Conservation (phyloP, 2,329 filamentous ascomycete species). For the Keithomyces neogunnii region DNA sequence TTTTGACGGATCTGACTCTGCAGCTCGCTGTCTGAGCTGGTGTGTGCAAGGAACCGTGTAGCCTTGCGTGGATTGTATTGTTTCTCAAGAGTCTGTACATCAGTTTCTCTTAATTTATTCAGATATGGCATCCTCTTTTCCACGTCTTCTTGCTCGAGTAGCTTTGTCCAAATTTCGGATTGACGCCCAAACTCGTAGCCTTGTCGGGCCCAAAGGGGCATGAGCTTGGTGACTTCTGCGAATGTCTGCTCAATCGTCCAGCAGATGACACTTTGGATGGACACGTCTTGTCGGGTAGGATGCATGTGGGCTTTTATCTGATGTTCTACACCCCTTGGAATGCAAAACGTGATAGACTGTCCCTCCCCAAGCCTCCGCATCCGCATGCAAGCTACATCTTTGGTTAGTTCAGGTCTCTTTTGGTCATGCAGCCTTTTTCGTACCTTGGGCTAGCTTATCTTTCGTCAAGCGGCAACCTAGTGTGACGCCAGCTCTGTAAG, state of each 20-base stretch:
- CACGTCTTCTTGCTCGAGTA: not conserved
- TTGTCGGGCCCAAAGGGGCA: conserved; percentile 54
- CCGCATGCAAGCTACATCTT: conserved; percentile 50
- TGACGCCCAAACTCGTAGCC: conserved; percentile 42
- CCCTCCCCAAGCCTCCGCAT: conserved; percentile 57
- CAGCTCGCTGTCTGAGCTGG: not conserved
- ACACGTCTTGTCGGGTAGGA: conserved; percentile 29
- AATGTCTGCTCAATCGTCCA: conserved; percentile 55
- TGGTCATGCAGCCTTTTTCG: too few relatives aligned
- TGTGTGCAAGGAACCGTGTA: not conserved
- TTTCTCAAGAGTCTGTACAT: conserved; percentile 1
- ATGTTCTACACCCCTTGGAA: conserved; percentile 47
- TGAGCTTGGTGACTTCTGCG: conserved; percentile 30
- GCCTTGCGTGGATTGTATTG: not conserved
- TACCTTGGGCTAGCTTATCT: conserved; percentile 59
- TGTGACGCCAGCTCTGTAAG: conserved; percentile 57
- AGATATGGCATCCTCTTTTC: not conserved
- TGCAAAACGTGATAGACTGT: conserved; percentile 53
- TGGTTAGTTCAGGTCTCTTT: too few relatives aligned
- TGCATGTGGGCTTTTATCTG: conserved; percentile 32
- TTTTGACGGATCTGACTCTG: not conserved
- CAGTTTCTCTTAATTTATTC: not conserved
- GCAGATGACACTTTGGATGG: conserved; percentile 38
- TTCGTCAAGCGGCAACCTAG: conserved; percentile 57
- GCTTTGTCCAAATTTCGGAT: conserved; percentile 21